phyloP scores from a whole-genome alignment of 495 filamentous ascomycete genomes.

The Jackrogersella multiformis region DNA sequence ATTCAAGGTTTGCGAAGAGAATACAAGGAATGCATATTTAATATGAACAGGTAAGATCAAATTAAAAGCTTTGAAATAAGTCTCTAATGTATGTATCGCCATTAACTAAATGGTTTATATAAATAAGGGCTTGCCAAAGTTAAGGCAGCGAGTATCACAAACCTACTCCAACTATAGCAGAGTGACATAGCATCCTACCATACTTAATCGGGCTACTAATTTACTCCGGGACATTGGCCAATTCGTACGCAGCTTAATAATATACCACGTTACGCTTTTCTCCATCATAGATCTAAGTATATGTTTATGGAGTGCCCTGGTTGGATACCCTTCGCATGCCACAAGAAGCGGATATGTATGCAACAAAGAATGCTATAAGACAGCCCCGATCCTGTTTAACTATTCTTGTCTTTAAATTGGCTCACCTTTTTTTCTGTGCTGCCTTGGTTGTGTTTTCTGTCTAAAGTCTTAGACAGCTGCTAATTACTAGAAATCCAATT shows the following conservation, averaged over 20 bases:
- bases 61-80: background rate
- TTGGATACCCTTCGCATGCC: slow-evolving; percentile 16
- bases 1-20: background rate
- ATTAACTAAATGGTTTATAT: slow-evolving; percentile 15
- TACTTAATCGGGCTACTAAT: slow-evolving; percentile 15
- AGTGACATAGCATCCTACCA: slow-evolving; percentile 37
- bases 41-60: background rate
- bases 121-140: slow-evolving; percentile 36
- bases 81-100: background rate
- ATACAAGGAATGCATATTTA: background rate
- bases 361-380: slow-evolving; percentile 39
- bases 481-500: slow-evolving; percentile 22
- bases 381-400: slow-evolving; percentile 30
- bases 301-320: slow-evolving; percentile 14
- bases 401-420: slow-evolving; percentile 34
- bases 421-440: slow-evolving; percentile 23
- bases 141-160: slow-evolving; percentile 38
- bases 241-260: slow-evolving; percentile 19
- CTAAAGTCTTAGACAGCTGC: slow-evolving; percentile 37
- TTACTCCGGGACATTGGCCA: slow-evolving; percentile 15
- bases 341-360: slow-evolving; percentile 16
- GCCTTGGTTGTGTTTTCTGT: slow-evolving; percentile 21
- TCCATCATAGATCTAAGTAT: slow-evolving; percentile 9
- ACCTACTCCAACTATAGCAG: slow-evolving; percentile 16
- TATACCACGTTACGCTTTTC: slow-evolving; percentile 14